phyloP scores from a whole-genome alignment of 225 moss, liverwort and hornwort genomes.

The Climacium dendroides region DNA sequence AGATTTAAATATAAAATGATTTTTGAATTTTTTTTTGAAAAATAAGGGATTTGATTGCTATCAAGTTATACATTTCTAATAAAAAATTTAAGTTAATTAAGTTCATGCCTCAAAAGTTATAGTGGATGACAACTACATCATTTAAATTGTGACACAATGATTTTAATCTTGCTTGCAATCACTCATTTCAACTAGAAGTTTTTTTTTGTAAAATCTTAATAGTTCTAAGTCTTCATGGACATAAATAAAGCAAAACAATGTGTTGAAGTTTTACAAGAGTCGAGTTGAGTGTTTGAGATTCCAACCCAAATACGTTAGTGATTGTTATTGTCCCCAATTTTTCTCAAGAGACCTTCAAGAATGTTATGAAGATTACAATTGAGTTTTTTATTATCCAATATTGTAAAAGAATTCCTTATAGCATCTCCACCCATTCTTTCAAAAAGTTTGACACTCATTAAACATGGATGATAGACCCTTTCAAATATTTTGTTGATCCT shows the following conservation, averaged over 20 bases:
- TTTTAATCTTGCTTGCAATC: too few species aligned
- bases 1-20: too few species aligned
- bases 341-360: not conserved
- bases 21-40: too few species aligned
- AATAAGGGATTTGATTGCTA: too few species aligned
- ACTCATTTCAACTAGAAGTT: too few species aligned
- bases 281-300: not conserved
- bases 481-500: not conserved
- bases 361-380: not conserved
- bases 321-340: not conserved
- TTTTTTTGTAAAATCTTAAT: not conserved
- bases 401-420: not conserved
- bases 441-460: not conserved
- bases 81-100: too few species aligned
- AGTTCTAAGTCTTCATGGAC: not conserved
- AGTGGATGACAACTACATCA: too few species aligned
- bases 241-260: not conserved
- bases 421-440: accelerated
- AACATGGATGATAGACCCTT: not conserved
- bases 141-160: too few species aligned
- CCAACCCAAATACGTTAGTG: not conserved
- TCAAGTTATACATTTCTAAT: too few species aligned
- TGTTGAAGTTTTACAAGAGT: not conserved
- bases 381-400: not conserved
- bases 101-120: too few species aligned